Conservation (phyloP, 2,329 filamentous ascomycete genomes). For the Fusarium abutilonis region DNA sequence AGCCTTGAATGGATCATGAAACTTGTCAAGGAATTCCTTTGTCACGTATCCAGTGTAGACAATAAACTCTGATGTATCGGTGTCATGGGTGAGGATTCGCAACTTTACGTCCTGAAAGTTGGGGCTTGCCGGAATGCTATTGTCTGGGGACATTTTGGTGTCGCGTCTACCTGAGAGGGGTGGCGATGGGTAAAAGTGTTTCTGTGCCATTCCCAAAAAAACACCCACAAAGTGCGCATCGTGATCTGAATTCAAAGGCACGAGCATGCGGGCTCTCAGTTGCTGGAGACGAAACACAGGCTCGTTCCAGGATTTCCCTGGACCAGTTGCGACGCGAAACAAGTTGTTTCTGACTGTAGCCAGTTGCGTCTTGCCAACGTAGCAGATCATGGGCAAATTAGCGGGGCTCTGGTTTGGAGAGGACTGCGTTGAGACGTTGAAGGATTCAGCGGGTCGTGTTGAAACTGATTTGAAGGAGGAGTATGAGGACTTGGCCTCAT, state of each 20-base stretch:
- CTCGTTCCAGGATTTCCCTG: constrained; percentile 54
- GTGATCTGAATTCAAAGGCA: constrained; percentile 60
- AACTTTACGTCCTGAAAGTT: constrained; percentile 61
- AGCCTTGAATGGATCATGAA: constrained; percentile 58
- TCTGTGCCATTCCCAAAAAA: constrained; percentile 67
- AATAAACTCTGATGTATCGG: constrained; percentile 59
- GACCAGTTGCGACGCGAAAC: constrained; percentile 57
- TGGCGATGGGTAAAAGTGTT: constrained; percentile 57
- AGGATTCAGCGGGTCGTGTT: constrained; percentile 50
- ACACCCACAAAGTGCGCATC: constrained; percentile 63
- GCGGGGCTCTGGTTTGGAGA: constrained; percentile 38
- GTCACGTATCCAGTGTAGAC: constrained; percentile 64
- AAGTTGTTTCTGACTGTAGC: constrained; percentile 57
- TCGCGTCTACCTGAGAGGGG: constrained; percentile 36
- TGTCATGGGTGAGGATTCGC: constrained; percentile 62
- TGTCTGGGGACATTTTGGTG: constrained; percentile 41
- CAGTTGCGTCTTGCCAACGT: constrained; percentile 60
- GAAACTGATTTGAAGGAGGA: constrained; percentile 52
- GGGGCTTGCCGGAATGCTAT: constrained; percentile 40
- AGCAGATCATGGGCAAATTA: constrained; percentile 54
- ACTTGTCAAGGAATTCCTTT: constrained; percentile 59
- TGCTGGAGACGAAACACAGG: constrained; percentile 60
- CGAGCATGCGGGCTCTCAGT: constrained; percentile 58
- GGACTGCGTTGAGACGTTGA: constrained; percentile 39
- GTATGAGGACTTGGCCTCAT: constrained; percentile 41